A percentile compares a stretch with the other conserved stretches of the same genome.
phyloP scores from a whole-genome alignment of 352 stramenopile genomes.

The Phytophthora sp. region DNA sequence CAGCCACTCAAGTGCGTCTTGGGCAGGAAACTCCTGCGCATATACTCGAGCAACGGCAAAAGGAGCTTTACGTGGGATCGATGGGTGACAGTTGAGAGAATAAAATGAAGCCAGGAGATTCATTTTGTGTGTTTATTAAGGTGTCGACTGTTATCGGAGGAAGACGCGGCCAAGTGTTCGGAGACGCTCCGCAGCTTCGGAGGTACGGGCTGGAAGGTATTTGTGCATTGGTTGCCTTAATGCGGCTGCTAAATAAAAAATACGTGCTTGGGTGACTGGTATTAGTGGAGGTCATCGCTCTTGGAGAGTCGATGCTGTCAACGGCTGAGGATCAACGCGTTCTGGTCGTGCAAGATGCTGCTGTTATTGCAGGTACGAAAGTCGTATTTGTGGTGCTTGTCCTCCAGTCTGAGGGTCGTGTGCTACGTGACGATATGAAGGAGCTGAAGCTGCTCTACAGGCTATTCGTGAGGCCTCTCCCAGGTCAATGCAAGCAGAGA shows the following conservation, averaged over 20 bases:
- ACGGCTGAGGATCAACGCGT: background rate
- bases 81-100: background rate
- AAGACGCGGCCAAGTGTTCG: constrained; percentile 33
- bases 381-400: too few species aligned
- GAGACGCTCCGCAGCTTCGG: constrained; percentile 40
- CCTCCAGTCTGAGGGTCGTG: background rate
- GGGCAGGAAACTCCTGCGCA: constrained; percentile 45
- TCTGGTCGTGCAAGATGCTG: background rate
- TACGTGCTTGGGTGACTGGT: background rate
- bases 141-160: constrained; percentile 36
- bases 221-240: too few species aligned
- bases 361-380: constrained; percentile 37
- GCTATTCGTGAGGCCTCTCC: constrained; percentile 28
- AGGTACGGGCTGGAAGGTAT: too few species aligned
- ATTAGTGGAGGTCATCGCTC: constrained; percentile 43
- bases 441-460: constrained; percentile 32
- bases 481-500: constrained; percentile 22
- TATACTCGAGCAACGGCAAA: constrained; percentile 55
- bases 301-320: constrained; percentile 34
- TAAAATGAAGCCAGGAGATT: background rate
- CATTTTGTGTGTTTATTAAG: constrained; percentile 8
- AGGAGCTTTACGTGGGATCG: constrained; percentile 46
- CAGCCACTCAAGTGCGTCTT: constrained; percentile 60
- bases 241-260: background rate
- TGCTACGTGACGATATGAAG: constrained; percentile 4